These are phyloP conservation scores for Suillus luteus DNA, from an alignment of 768 basidiomycete species.

Conservation along the genomic window DNA sequence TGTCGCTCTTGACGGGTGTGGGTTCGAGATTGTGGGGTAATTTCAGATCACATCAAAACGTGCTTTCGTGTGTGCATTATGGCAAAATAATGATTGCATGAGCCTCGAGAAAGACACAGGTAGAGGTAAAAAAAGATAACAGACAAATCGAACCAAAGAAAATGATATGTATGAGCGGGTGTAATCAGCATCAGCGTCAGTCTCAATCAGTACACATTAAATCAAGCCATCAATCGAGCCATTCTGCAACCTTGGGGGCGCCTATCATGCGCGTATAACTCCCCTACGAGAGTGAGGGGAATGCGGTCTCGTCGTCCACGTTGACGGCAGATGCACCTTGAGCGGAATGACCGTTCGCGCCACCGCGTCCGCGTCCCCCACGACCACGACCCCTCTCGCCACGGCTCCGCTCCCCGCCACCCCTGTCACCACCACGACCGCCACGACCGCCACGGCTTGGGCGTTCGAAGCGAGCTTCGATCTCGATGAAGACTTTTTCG, in stretches of 20 bases:
- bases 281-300: slow-evolving; percentile 77
- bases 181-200: slow-evolving; percentile 7
- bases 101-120: slow-evolving; percentile 5
- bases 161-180: slow-evolving; percentile 8
- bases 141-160: slow-evolving; percentile 3
- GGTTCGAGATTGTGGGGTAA: slow-evolving; percentile 2
- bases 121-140: not conserved
- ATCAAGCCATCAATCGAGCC: slow-evolving; percentile 2
- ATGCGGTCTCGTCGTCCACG: slow-evolving; percentile 83
- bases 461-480: slow-evolving; percentile 87
- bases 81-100: slow-evolving; percentile 11
- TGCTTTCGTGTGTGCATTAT: slow-evolving; percentile 2
- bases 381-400: slow-evolving; percentile 43
- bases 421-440: slow-evolving; percentile 49
- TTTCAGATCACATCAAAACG: slow-evolving; percentile 13
- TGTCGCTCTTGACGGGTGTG: not conserved
- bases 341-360: slow-evolving; percentile 35
- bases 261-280: slow-evolving; percentile 12
- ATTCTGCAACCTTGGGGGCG: slow-evolving; percentile 10
- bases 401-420: slow-evolving; percentile 47
- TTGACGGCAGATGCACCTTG: slow-evolving; percentile 46
- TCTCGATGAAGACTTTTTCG: slow-evolving; percentile 90
- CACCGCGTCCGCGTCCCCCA: slow-evolving; percentile 48
- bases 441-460: slow-evolving; percentile 70
- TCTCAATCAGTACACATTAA: slow-evolving; percentile 7